Conservation (phyloP, 352 stramenopile genomes). For the Aphanomyces invadans region DNA sequence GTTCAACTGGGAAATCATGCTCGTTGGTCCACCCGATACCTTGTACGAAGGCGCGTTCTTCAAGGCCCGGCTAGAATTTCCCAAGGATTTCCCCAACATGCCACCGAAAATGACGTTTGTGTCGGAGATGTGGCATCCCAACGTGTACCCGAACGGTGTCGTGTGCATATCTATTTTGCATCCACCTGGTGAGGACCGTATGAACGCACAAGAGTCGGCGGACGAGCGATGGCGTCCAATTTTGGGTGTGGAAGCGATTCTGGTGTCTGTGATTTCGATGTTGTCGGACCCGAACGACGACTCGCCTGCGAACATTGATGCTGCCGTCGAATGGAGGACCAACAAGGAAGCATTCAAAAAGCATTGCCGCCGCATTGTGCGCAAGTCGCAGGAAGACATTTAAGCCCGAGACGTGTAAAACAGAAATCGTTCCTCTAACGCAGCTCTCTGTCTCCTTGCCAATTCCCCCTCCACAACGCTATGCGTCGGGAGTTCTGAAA, state of each 20-base stretch:
- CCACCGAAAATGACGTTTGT: constrained; percentile 98
- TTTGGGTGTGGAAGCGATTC: constrained; percentile 92
- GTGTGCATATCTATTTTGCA: constrained; percentile 99
- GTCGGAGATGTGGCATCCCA: constrained; percentile 99
- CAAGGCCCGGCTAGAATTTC: constrained; percentile 96
- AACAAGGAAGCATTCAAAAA: constrained; percentile 93
- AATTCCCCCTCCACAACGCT: too few species aligned
- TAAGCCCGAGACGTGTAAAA: constrained; percentile 33
- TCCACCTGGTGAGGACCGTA: constrained; percentile 94
- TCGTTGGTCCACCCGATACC: constrained; percentile 93
- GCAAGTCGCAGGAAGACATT: constrained; percentile 90
- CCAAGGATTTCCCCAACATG: constrained; percentile 98
- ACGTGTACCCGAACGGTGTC: constrained; percentile 97
- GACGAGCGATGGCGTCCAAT: constrained; percentile 98
- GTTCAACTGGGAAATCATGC: constrained; percentile 98
- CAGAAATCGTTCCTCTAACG: not conserved
- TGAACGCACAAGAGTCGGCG: constrained; percentile 97
- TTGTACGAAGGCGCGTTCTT: constrained; percentile 98
- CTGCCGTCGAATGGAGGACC: constrained; percentile 89
- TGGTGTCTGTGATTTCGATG: constrained; percentile 98
- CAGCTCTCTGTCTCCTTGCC: not conserved
- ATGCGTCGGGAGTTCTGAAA: too few species aligned
- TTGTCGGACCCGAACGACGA: constrained; percentile 99
- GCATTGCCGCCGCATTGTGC: constrained; percentile 82
- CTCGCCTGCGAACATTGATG: constrained; percentile 99